phyloP scores from a whole-genome alignment of 768 basidiomycete species.

The Hygrocybe punicea region DNA sequence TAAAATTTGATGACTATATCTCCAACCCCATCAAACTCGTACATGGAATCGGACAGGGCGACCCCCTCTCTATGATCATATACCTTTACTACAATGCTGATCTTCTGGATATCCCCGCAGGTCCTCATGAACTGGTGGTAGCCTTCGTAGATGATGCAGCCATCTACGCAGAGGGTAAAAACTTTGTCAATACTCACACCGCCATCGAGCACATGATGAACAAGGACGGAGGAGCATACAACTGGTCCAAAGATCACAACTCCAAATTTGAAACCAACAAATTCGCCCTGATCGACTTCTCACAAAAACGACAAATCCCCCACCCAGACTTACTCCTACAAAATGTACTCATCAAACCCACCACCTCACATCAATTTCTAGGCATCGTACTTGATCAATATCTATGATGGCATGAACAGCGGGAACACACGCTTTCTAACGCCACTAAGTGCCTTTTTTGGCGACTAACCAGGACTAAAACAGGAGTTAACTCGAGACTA shows the following conservation, averaged over 20 bases:
- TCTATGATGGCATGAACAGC: slow-evolving; percentile 13
- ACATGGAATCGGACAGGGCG: slow-evolving; percentile 7
- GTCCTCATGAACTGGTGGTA: slow-evolving; percentile 1
- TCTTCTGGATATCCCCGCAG: slow-evolving; percentile 15
- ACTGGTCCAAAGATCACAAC: too few species aligned
- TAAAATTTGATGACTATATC: slow-evolving; percentile 20
- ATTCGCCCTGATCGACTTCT: slow-evolving; percentile 16
- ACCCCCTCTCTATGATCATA: slow-evolving; percentile 21
- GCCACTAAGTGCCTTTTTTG: slow-evolving; percentile 1
- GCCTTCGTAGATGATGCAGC: slow-evolving; percentile 22
- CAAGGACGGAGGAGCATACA: neutral
- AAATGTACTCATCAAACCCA: too few species aligned
- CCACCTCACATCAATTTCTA: too few species aligned
- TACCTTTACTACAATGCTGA: slow-evolving; percentile 28
- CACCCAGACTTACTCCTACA: neutral
- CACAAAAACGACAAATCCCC: neutral
- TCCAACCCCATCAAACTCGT: slow-evolving; percentile 5
- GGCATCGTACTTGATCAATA: slow-evolving; percentile 22
- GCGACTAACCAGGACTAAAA: slow-evolving; percentile 8
- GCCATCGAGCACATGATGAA: slow-evolving; percentile 14
- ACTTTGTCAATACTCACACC: slow-evolving; percentile 3
- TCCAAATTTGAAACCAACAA: slow-evolving; percentile 20
- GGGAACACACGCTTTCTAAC: slow-evolving; percentile 10
- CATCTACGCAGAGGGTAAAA: too few species aligned
- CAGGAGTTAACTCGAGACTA: slow-evolving; percentile 15